Base-by-base conservation (phyloP, 2,329 filamentous ascomycete species). In the Fusarium protoensiforme region DNA sequence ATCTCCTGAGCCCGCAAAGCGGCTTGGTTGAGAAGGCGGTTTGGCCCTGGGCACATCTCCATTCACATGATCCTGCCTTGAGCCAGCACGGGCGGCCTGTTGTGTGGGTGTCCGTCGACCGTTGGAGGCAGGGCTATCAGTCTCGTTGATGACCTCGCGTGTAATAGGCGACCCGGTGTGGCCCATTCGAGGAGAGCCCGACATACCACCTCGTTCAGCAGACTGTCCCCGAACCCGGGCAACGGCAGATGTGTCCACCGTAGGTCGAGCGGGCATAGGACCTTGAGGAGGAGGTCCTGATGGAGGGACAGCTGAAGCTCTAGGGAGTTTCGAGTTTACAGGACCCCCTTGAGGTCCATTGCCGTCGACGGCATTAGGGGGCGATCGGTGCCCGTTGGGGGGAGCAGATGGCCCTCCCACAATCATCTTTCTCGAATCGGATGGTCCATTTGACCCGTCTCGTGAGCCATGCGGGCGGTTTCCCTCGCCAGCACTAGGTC, bases 1-100 rank as follows among this genome's bases (percentile, higher is more conserved):
- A 73, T 96, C 94, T 14, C 93, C 84, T 0, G 93, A 93, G 31
- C 88, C 87, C 78, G 92, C 91, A 38, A 88, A 86, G 20, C 90
- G 87, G 29, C 59, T 73, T 62, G 80, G 79, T n/a, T 75, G 79
- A 33, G 58, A 78, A 31, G 57, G 56, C 22, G 70, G 80, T 58
- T 82, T 82, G 27, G 75, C 74, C 67, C 82, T 88, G n/a, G 75
- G 58, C 2, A 74, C 27, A 16, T 80, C 78, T 13, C 71, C 69
- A 38, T 77, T 80, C 11, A 61, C 69, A 14, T 80, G 68, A 20
- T 87, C 82, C 54, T 81, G 75, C 71, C 80, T 83, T 51, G 83
- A 81, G 38, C 77, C 79, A 65, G 81, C 75, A 74, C 83, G 81
- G 36, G 78, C 54, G 53, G 78, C 72, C 66, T 85, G 85, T 68